Conservation (phyloP, 148 eudicot genomes). For the Rheum nobile region DNA sequence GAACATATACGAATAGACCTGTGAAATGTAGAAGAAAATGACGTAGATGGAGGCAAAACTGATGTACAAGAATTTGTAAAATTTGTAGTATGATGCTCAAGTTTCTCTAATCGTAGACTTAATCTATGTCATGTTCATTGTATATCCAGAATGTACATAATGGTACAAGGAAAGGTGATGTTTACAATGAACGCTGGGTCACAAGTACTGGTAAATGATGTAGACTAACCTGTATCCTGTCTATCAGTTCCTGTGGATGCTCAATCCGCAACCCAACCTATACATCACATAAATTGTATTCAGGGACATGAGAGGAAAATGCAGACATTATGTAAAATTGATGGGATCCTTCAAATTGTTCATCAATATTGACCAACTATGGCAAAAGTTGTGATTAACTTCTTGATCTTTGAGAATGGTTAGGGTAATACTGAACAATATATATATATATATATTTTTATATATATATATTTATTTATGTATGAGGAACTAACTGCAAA, state of each 20-base stretch:
- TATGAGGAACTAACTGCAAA: conserved; percentile 55
- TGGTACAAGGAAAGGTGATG: background rate
- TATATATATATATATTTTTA: too few species aligned
- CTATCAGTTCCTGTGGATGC: conserved; percentile 91
- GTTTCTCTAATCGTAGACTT: background rate
- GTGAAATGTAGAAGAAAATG: background rate
- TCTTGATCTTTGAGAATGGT: background rate
- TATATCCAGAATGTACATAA: background rate
- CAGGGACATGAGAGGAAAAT: background rate
- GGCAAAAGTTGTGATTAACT: background rate
- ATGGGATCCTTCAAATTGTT: background rate
- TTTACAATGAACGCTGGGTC: background rate
- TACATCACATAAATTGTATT: background rate
- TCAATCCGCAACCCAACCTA: conserved; percentile 95
- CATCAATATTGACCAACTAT: background rate
- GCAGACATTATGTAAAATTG: background rate
- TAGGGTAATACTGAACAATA: background rate
- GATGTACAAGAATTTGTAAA: background rate
- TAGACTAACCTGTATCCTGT: conserved; percentile 66
- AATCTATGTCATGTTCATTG: background rate
- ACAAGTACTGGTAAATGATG: background rate
- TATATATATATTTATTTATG: too few species aligned
- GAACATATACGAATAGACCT: background rate
- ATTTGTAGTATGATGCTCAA: background rate
- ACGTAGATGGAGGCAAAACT: background rate